Percentiles rank a stretch among this genome's conserved stretches.
Conservation (phyloP, 345 rosid genomes). For the Boechera divaricarpa region DNA sequence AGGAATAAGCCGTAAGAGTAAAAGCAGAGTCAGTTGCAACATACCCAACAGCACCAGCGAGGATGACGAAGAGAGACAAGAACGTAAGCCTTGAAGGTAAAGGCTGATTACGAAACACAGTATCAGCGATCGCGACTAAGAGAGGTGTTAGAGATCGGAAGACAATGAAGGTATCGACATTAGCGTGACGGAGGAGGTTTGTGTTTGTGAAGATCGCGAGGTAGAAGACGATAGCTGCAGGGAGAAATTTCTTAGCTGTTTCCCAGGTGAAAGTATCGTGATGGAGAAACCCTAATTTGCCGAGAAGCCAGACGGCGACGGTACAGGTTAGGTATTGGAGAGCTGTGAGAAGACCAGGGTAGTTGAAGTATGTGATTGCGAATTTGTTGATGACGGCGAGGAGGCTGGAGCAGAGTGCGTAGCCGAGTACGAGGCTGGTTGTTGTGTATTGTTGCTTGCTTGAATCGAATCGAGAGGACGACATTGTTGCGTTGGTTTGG, state of each 20-base stretch:
- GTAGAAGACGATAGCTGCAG: constrained; percentile 91
- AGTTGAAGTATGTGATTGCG: constrained; percentile 89
- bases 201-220: constrained; percentile 97
- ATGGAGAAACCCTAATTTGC: constrained; percentile 76
- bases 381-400: constrained; percentile 96
- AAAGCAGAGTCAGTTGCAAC: constrained; percentile 92
- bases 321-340: constrained; percentile 84
- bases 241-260: constrained; percentile 93
- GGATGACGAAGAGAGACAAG: constrained; percentile 62
- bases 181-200: constrained; percentile 93
- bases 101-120: constrained; percentile 78
- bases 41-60: constrained; percentile 93
- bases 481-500: constrained; percentile 29
- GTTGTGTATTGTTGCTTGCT: constrained; percentile 62
- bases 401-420: constrained; percentile 96
- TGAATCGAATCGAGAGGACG: constrained; percentile 53
- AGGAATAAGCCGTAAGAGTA: constrained; percentile 82
- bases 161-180: constrained; percentile 94
- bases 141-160: constrained; percentile 94
- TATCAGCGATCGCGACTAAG: constrained; percentile 91
- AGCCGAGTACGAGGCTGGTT: constrained; percentile 82
- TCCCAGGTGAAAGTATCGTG: constrained; percentile 80
- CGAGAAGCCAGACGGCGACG: constrained; percentile 82
- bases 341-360: constrained; percentile 90
- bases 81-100: constrained; percentile 85